phyloP scores from a whole-genome alignment of 176 grass and related monocot species.

The Tillandsia fasciculata region DNA sequence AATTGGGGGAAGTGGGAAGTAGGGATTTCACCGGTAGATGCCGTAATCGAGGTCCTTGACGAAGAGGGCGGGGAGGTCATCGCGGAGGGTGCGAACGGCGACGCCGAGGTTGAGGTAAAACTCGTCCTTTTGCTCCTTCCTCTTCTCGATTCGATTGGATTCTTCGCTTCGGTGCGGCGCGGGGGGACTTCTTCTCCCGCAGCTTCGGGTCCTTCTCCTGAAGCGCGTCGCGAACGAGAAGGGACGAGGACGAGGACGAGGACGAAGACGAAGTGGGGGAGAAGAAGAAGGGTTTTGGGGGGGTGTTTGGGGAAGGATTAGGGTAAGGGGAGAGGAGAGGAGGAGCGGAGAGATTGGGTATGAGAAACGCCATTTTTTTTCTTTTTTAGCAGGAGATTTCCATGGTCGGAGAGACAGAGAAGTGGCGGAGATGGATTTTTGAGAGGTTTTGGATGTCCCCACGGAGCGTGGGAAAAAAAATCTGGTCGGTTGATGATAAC shows the following conservation, averaged over 20 bases:
- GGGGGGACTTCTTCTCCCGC: not conserved
- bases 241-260: constrained; percentile 14
- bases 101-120: constrained; percentile 95
- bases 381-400: constrained; percentile 19
- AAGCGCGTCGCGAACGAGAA: constrained; percentile 32
- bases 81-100: constrained; percentile 79
- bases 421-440: not conserved
- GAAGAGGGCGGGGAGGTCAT: constrained; percentile 81
- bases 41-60: constrained; percentile 66
- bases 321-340: constrained; percentile 32
- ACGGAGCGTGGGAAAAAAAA: constrained; percentile 13
- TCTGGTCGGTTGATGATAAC: not conserved
- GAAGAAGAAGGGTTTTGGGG: constrained; percentile 11
- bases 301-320: constrained; percentile 30
- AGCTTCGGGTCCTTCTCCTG: constrained; percentile 24
- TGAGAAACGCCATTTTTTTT: constrained; percentile 65
- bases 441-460: constrained; percentile 47
- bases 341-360: constrained; percentile 72
- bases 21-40: constrained; percentile 59
- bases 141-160: constrained; percentile 13
- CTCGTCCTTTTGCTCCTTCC: constrained; percentile 48
- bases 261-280: constrained; percentile 24
- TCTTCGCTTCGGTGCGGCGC: constrained; percentile 23
- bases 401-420: not conserved
- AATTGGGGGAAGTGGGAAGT: not conserved